phyloP scores from a whole-genome alignment of 2,329 filamentous ascomycete species.

The Colletotrichum sp. region DNA sequence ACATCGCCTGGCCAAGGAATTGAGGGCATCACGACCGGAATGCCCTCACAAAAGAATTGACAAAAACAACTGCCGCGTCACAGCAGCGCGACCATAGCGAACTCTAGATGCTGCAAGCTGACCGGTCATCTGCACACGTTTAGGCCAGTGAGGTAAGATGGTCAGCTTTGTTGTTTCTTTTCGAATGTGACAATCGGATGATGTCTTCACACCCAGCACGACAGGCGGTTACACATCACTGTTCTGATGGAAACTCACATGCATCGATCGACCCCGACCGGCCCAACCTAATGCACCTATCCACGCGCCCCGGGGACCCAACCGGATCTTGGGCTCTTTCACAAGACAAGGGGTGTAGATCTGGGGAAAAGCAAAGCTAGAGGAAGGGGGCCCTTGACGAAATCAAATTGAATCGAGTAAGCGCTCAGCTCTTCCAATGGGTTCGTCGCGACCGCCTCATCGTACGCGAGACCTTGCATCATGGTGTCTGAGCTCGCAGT shows the following conservation, averaged over 20 bases:
- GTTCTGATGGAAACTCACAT: neutral
- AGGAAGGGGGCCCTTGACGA: neutral
- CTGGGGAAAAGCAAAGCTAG: neutral
- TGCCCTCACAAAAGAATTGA: neutral
- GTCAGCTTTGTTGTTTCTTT: neutral
- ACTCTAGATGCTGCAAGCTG: neutral
- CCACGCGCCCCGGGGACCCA: neutral
- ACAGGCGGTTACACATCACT: neutral
- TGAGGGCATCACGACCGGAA: neutral
- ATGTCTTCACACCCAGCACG: neutral
- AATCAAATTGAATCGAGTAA: neutral
- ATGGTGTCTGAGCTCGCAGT: neutral
- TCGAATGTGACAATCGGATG: neutral
- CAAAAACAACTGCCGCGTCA: neutral
- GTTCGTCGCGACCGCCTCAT: neutral
- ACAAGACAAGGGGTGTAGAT: neutral
- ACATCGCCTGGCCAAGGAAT: neutral
- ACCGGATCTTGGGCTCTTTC: neutral
- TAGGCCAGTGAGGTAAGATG: neutral
- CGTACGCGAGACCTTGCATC: constrained; percentile 5
- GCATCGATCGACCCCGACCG: neutral
- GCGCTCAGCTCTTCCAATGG: neutral
- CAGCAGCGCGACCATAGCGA: neutral
- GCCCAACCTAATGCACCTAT: neutral
- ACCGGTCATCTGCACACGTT: neutral